These are phyloP conservation scores for Heliosperma pusillum DNA, from an alignment of 148 eudicot genomes.

Conservation along the genomic window DNA sequence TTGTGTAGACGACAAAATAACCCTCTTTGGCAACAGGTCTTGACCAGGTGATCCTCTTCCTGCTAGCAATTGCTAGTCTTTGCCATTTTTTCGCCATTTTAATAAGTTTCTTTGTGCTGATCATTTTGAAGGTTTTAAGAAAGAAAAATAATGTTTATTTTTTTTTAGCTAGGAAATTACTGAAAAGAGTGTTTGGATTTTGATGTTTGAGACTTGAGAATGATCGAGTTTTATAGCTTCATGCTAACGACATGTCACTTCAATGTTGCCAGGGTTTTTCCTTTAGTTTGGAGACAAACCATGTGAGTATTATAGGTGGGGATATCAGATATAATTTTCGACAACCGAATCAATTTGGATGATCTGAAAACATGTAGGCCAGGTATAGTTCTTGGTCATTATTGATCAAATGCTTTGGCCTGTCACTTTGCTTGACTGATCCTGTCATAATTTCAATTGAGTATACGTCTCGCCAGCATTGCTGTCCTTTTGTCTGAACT, in stretches of 20 bases:
- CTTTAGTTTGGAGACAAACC: not conserved
- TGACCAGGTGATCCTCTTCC: conserved; percentile 10
- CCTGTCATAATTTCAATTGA: too few species aligned
- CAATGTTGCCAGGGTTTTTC: not conserved
- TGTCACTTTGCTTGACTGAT: too few species aligned
- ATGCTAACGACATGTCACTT: conserved; percentile 12
- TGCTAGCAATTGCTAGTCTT: conserved; percentile 15
- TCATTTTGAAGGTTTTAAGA: conserved; percentile 11
- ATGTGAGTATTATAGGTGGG: not conserved
- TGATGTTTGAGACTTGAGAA: not conserved
- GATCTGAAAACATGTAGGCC: too few species aligned
- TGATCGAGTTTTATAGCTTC: conserved; percentile 17
- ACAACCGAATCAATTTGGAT: too few species aligned
- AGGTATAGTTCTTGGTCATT: too few species aligned
- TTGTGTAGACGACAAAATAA: not conserved
- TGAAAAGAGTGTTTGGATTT: not conserved
- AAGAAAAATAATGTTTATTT: not conserved
- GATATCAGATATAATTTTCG: too few species aligned
- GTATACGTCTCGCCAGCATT: too few species aligned
- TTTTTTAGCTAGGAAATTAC: not conserved
- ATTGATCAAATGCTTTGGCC: too few species aligned
- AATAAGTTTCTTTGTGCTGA: conserved; percentile 26
- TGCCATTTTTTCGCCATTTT: conserved; percentile 27
- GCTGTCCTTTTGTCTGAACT: too few species aligned
- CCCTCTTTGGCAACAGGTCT: not conserved